Conservation (phyloP, 2,329 filamentous ascomycete species). For the Ascochyta koolunga region DNA sequence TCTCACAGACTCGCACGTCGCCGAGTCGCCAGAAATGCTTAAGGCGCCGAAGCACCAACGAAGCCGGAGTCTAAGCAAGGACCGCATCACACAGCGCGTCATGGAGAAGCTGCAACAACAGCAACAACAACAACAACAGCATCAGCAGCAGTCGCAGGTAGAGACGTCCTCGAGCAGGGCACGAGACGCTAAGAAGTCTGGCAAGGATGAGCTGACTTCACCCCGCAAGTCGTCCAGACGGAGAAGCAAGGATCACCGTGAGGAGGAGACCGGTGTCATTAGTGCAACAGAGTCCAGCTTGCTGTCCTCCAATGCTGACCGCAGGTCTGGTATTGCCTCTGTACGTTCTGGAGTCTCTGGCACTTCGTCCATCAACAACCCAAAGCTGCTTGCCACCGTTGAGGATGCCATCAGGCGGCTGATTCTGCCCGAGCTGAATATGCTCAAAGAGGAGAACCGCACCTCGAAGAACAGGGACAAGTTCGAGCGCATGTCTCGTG, state of each 20-base stretch:
- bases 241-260: conserved; percentile 54
- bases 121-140: conserved; percentile 56
- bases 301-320: conserved; percentile 64
- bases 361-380: conserved; percentile 84
- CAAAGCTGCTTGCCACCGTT: conserved; percentile 86
- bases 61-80: conserved; percentile 69
- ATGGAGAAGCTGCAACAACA: conserved; percentile 68
- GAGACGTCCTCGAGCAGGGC: conserved; percentile 46
- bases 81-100: conserved; percentile 71
- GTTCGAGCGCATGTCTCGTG: conserved; percentile 64
- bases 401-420: conserved; percentile 90
- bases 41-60: conserved; percentile 64
- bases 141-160: conserved; percentile 60
- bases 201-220: conserved; percentile 38
- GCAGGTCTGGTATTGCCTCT: conserved; percentile 63
- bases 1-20: conserved; percentile 26
- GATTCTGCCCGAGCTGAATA: conserved; percentile 89
- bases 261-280: conserved; percentile 47
- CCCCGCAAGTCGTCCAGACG: conserved; percentile 44
- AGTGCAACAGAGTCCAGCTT: conserved; percentile 67
- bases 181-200: conserved; percentile 25
- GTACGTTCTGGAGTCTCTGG: conserved; percentile 60
- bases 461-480: conserved; percentile 73
- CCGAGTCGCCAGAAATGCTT: conserved; percentile 44
- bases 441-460: conserved; percentile 88